Evolutionary conservation across 352 stramenopile genomes (phyloP).

Genomic region (Pilasporangium apinafurcum): DNA sequence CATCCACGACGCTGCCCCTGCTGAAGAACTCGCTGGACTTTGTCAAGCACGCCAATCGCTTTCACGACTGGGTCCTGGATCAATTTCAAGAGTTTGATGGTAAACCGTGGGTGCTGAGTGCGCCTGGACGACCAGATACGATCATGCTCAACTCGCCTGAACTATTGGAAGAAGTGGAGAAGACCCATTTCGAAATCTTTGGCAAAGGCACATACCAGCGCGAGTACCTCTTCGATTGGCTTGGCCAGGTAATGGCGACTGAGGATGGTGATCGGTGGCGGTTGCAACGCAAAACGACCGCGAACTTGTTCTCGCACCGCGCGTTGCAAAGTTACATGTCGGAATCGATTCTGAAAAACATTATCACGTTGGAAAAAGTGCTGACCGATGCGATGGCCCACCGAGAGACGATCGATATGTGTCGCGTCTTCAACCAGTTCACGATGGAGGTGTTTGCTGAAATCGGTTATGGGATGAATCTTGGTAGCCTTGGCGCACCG

Average conservation of each 20-base stretch:
- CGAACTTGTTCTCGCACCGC: slow-evolving; percentile 79
- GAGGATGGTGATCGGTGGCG: slow-evolving; percentile 57
- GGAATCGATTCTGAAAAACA: slow-evolving; percentile 25
- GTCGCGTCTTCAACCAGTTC: slow-evolving; percentile 35
- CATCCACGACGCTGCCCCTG: slow-evolving; percentile 32
- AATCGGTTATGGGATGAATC: slow-evolving; percentile 59
- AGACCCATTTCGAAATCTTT: slow-evolving; percentile 69
- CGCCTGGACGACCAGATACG: slow-evolving; percentile 23
- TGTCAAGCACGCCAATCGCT: slow-evolving; percentile 28
- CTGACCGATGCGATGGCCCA: slow-evolving; percentile 4
- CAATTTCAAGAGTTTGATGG: slow-evolving; percentile 31
- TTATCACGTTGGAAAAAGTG: slow-evolving; percentile 16
- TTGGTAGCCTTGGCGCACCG: slow-evolving; percentile 17
- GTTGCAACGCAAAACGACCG: slow-evolving; percentile 69
- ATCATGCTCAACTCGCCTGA: slow-evolving; percentile 32
- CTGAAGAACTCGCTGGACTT: slow-evolving; percentile 46
- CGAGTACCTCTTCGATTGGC: slow-evolving; percentile 32
- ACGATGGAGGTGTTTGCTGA: slow-evolving; percentile 64
- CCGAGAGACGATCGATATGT: slow-evolving; percentile 26
- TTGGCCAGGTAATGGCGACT: slow-evolving; percentile 67
- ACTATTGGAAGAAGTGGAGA: slow-evolving; percentile 47
- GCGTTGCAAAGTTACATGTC: slow-evolving; percentile 50
- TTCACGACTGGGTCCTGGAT: slow-evolving; percentile 56
- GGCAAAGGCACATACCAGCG: slow-evolving; percentile 42
- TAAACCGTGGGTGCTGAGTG: slow-evolving; percentile 33